Base-by-base conservation (phyloP, 257 asterid genomes). In the Misopates orontium region DNA sequence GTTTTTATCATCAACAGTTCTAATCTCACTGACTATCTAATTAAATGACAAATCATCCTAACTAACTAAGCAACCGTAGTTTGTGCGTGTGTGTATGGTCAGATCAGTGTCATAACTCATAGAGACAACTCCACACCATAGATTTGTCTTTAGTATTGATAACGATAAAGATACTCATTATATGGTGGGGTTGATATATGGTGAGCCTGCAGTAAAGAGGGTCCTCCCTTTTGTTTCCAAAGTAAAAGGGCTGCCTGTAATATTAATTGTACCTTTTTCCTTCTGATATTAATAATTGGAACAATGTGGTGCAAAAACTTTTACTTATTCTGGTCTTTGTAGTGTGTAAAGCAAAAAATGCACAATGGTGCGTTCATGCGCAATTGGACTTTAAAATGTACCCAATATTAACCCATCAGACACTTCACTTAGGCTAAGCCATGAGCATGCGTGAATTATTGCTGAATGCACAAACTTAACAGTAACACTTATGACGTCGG, bases 181-280 rank as follows among this genome's bases (percentile, higher is more conserved):
- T n/a, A n/a, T n/a, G n/a, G n/a, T n/a, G n/a, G n/a, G n/a, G n/a
- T n/a, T n/a, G n/a, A n/a, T n/a, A n/a, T n/a, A n/a, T 64, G 39
- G 77, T 71, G 68, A 62, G 64, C 18, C 55, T 77, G 25, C 51
- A 56, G 71, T 71, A 64, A 25, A 18, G 45, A 39, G 70, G 78
- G 69, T 12, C 69, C 72, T 65, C 23, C 49, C 3, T 17, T 36
- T 10, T 66, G 42, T 11, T 23, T 39, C 13, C 19, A 56, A 19
- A 14, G 41, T 25, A 14, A 9, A 56, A n/a, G n/a, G n/a, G n/a
- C n/a, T n/a, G n/a, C n/a, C n/a, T n/a, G n/a, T n/a, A n/a, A n/a
- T n/a, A n/a, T n/a, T n/a, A n/a, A n/a, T n/a, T n/a, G n/a, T n/a
- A n/a, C n/a, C n/a, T n/a, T n/a, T n/a, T n/a, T n/a, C n/a, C n/a